Evolutionary conservation across 306 rosid species (phyloP).

Genomic region (Gastrolobium bilobum): DNA sequence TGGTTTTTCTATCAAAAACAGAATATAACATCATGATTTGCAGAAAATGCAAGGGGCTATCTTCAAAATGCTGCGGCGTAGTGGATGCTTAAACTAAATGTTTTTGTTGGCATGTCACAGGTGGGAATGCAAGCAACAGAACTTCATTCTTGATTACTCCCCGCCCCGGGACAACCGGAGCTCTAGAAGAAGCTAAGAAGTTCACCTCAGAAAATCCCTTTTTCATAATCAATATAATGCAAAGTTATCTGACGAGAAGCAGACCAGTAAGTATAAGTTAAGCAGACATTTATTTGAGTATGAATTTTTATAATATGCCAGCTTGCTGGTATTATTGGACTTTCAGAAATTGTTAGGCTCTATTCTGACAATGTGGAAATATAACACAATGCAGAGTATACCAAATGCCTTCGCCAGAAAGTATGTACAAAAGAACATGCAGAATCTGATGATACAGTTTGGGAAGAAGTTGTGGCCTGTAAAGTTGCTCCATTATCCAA

Average conservation of each 20-base stretch:
- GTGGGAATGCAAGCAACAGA: not conserved
- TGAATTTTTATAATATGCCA: no score
- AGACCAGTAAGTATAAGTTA: conserved; percentile 3
- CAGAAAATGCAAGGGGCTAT: not conserved
- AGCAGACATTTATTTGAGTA: not conserved
- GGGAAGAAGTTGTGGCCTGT: no score
- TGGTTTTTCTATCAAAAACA: not conserved
- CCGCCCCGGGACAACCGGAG: not conserved
- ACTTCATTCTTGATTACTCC: not conserved
- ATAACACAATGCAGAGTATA: no score
- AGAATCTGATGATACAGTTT: no score
- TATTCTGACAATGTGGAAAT: no score
- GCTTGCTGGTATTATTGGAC: no score
- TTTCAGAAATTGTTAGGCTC: no score
- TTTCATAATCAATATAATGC: not conserved
- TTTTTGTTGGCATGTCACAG: not conserved
- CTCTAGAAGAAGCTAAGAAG: not conserved
- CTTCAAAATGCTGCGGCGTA: not conserved
- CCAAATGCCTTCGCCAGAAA: no score
- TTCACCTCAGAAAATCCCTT: conserved; percentile 18
- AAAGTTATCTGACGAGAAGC: not conserved
- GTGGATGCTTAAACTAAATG: no score
- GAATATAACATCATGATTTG: not conserved
- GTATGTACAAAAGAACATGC: no score
- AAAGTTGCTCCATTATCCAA: no score